Evolutionary conservation across 768 basidiomycete genomes (phyloP), one percentile per base, ranked within the genome.

Genomic region (Tylopilus plumbeoviolaceoides): DNA sequence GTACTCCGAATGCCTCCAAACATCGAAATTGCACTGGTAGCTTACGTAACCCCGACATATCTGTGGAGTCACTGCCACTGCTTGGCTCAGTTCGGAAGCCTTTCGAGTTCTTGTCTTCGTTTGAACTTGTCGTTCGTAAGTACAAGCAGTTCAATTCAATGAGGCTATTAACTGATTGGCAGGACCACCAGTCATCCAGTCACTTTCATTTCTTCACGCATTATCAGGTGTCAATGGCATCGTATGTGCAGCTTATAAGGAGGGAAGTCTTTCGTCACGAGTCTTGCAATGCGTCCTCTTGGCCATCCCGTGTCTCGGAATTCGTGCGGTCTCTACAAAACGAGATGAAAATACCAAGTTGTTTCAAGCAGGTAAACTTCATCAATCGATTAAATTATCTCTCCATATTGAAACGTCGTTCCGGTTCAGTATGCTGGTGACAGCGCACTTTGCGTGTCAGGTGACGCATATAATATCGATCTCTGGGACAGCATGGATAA

Each of bases 291-390:
- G 14, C 10, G n/a, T 41, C 51, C 14, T 47, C n/a, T 12, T 52
- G 51, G 45, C 51, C 50, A 21, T 15, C 31, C 31, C 17, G 15
- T 2, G 18, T 53, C 31, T 40, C 31, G 21, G 9, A 48, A 20
- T 21, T 56, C 38, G 42, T 38, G 18, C 55, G 7, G 15, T 44
- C 47, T 21, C 30, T 53, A 7, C n/a, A 21, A 10, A 40, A 14
- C 23, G 30, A 39, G 6, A 14, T 56, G 23, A 55, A 39, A 25
- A 11, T 55, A 17, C 50, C 54, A 7, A 23, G 28, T 9, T 55
- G 45, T 45, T 25, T 56, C 15, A 39, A 28, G 33, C 15, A 35
- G 55, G 28, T 53, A 27, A 48, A 51, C 31, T 20, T 4, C 6
- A 3, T 2, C 2, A 15, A n/a, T 2, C 12, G 20, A 17, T 31